phyloP scores from a whole-genome alignment of 805 yeast species.

The Yamadazyma scolyti region DNA sequence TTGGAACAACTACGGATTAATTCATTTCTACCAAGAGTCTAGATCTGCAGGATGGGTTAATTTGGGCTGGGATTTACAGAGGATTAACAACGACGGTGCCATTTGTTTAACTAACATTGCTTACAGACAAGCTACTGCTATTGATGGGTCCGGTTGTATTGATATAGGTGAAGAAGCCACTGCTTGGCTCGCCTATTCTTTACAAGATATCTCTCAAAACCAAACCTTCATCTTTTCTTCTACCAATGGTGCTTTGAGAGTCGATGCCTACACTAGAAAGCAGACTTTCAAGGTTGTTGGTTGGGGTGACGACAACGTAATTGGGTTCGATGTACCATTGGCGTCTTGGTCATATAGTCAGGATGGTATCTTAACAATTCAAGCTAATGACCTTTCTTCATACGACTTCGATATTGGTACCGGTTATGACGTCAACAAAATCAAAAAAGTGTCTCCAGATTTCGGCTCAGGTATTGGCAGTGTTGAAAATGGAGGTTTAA shows the following conservation, averaged over 20 bases:
- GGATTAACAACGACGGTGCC: slow-evolving; percentile 17
- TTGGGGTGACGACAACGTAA: slow-evolving; percentile 24
- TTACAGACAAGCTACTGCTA: slow-evolving; percentile 17
- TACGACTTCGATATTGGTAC: slow-evolving; percentile 18
- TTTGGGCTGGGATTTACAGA: slow-evolving; percentile 15
- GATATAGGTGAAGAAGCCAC: slow-evolving; percentile 15
- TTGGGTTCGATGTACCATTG: slow-evolving; percentile 18
- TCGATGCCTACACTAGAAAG: slow-evolving; percentile 13
- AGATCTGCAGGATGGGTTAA: slow-evolving; percentile 18
- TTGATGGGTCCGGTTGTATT: slow-evolving; percentile 22
- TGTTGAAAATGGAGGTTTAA: slow-evolving; percentile 17
- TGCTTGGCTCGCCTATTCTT: slow-evolving; percentile 14
- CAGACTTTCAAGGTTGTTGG: slow-evolving; percentile 22
- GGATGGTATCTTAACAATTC: slow-evolving; percentile 12
- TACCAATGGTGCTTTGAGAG: slow-evolving; percentile 11
- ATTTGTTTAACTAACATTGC: slow-evolving; percentile 20
- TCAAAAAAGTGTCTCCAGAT: slow-evolving; percentile 13
- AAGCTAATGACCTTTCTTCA: slow-evolving; percentile 9
- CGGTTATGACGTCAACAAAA: slow-evolving; percentile 15
- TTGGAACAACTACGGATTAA: slow-evolving; percentile 18
- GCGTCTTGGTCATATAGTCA: slow-evolving; percentile 8
- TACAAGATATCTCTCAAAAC: slow-evolving; percentile 9
- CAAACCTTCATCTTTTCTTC: slow-evolving; percentile 16
- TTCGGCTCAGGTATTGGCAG: slow-evolving; percentile 16
- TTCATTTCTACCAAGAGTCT: slow-evolving; percentile 18